Evolutionary conservation across 2,329 filamentous ascomycete species (phyloP).

Genomic region (Neofusicoccum kwambonambiense): DNA sequence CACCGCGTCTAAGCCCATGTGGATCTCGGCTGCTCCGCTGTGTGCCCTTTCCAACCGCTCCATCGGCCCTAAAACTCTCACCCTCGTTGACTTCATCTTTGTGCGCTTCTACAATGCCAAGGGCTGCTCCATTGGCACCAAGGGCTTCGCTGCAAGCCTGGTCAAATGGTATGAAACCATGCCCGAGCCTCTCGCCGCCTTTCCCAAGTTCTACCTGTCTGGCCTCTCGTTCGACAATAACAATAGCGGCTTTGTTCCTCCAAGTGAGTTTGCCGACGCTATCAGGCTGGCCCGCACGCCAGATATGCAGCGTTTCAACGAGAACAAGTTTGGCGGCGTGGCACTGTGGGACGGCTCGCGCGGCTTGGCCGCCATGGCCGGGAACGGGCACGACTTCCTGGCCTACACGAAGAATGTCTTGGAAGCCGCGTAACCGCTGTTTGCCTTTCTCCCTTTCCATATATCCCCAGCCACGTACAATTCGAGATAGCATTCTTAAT

Average conservation of each 20-base stretch:
- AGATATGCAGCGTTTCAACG: constrained; percentile 6
- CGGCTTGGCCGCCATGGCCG: constrained; percentile 5
- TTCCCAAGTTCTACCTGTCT: background rate
- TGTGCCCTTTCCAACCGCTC: background rate
- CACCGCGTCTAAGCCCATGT: constrained; percentile 12
- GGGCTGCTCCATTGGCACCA: constrained; percentile 10
- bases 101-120: constrained; percentile 17
- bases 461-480: background rate
- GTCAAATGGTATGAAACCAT: background rate
- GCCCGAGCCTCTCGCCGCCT: background rate
- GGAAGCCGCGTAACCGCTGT: background rate
- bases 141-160: background rate
- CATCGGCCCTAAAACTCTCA: background rate
- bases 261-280: constrained; percentile 4
- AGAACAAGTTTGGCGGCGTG: constrained; percentile 13
- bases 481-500: constrained; percentile 3
- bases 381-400: constrained; percentile 7
- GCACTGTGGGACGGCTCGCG: constrained; percentile 12
- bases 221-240: constrained; percentile 14
- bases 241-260: constrained; percentile 2
- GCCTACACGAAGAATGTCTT: constrained; percentile 17
- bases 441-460: background rate
- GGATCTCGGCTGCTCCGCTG: constrained; percentile 5
- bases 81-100: constrained; percentile 13
- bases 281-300: background rate